Evolutionary conservation across 2,329 filamentous ascomycete genomes (phyloP), one percentile per base, ranked within the genome.

Genomic region (Elsinoe perseae): DNA sequence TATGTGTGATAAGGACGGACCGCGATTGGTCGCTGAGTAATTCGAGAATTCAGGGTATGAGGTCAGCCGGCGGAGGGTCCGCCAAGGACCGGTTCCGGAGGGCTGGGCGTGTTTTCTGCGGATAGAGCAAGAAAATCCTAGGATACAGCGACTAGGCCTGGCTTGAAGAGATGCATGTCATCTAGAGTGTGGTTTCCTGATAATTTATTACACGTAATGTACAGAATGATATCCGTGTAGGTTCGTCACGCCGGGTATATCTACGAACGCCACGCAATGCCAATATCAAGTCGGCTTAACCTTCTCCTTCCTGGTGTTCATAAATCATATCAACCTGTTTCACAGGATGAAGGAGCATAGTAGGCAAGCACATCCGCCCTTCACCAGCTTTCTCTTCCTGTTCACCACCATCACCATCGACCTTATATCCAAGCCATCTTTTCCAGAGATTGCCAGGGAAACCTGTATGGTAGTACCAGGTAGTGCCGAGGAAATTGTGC

Each of bases 361-460:
- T 73, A 0, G 74, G 73, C 44, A 77, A 59, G 66, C 75, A 78
- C 74, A 78, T 77, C 14, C 75, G 61, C 0, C 76, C 76, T 61
- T 77, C 75, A 0, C 70, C 69, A 18, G 65, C 68, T 34, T 72
- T 57, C 64, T 78, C 75, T 36, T 68, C 67, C 48, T 72, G 64
- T 62, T 73, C 70, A 0, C 75, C 75, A 0, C 76, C 76, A 66
- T 77, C 75, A 40, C 72, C 71, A 61, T 78, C 75, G n/a, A 78
- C 75, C 57, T 72, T 74, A 57, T 75, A 76, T 0, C 79, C 79
- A 36, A 81, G 63, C 79, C 79, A 82, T 7, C 79, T 63, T 64
- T 76, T 76, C 75, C 77, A 82, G 28, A 82, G 59, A 62, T 80
- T 80, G 3, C 75, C 73, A 9, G 76, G 72, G 59, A 77, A 77